Evolutionary conservation across 1,284 basidiomycete genomes (phyloP).

Genomic region (Trametes polyzona): DNA sequence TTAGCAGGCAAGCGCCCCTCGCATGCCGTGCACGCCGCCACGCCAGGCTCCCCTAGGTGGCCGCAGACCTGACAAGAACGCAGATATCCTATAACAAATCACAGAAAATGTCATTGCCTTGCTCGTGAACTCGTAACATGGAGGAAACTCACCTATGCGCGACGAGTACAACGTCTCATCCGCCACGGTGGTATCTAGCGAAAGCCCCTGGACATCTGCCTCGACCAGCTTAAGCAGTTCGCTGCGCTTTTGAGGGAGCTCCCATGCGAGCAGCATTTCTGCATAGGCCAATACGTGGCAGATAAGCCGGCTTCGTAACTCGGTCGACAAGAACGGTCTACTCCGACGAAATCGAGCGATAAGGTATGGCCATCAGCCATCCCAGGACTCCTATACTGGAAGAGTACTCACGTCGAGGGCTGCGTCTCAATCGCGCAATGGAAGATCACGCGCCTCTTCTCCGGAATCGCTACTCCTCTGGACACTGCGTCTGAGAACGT

Average conservation of each 20-base stretch:
- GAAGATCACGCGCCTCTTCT: conserved; percentile 42
- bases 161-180: conserved; percentile 42
- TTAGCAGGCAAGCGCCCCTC: conserved; percentile 47
- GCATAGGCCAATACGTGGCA: conserved; percentile 73
- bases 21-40: conserved; percentile 52
- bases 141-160: conserved; percentile 28
- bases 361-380: neutral
- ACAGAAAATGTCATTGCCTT: neutral
- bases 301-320: conserved; percentile 46
- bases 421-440: conserved; percentile 30
- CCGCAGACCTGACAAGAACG: conserved; percentile 38
- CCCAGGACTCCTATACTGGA: neutral
- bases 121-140: too few relatives aligned
- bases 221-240: conserved; percentile 70
- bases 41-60: conserved; percentile 19
- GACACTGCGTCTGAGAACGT: conserved; percentile 45
- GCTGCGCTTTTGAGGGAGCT: conserved; percentile 66
- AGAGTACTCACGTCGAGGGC: conserved; percentile 25
- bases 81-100: conserved; percentile 33
- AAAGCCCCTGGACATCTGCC: conserved; percentile 32
- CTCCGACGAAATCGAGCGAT: too few relatives aligned
- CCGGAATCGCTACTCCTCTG: conserved; percentile 31
- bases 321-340: conserved; percentile 25
- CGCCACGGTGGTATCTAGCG: conserved; percentile 32
- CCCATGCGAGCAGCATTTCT: conserved; percentile 74